A percentile compares a stretch with the other conserved stretches of the same genome.
Conservation (phyloP, 1,284 basidiomycete genomes). For the Stereum hirsutum region DNA sequence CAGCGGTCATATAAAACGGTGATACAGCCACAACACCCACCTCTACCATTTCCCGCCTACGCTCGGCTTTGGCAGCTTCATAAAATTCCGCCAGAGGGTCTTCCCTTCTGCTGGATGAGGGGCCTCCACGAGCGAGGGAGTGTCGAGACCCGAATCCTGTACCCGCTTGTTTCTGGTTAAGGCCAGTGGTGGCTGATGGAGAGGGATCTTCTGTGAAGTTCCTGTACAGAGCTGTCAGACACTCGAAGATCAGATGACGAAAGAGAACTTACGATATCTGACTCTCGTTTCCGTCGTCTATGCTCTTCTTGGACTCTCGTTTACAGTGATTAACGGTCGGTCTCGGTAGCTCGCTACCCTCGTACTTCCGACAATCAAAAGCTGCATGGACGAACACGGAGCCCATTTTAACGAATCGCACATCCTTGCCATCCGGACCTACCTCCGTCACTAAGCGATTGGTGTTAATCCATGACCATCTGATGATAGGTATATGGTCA, state of each 20-base stretch:
- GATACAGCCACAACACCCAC: not conserved
- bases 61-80: not conserved
- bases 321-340: not conserved
- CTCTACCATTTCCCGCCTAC: not conserved
- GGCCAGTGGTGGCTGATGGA: not conserved
- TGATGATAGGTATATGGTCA: conserved; percentile 48
- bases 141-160: not conserved
- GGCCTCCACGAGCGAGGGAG: not conserved
- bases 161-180: not conserved
- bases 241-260: not conserved
- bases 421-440: not conserved
- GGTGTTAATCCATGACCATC: conserved; percentile 47
- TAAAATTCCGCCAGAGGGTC: not conserved
- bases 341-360: not conserved
- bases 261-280: not conserved
- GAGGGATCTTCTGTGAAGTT: not conserved
- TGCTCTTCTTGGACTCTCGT: not conserved
- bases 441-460: not conserved
- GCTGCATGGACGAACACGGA: not conserved
- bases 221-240: not conserved
- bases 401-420: not conserved
- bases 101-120: not conserved
- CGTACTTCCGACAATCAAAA: not conserved
- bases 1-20: not conserved
- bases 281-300: not conserved